Conservation (phyloP, 2,329 filamentous ascomycete genomes). For the Ophiocordyceps robertsii region DNA sequence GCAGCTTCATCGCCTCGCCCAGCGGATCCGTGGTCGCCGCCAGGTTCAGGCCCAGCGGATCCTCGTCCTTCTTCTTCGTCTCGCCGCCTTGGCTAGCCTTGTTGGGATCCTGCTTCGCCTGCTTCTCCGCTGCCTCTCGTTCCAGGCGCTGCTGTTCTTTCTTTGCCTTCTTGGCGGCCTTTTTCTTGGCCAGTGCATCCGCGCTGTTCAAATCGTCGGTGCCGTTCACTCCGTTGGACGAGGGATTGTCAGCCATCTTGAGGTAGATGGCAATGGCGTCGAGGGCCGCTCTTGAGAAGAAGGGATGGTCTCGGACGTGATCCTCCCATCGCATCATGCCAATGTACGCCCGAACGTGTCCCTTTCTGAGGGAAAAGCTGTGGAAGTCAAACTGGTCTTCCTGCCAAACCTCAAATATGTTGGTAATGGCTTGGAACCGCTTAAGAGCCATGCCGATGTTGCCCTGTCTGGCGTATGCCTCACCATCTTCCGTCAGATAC, state of each 20-base stretch:
- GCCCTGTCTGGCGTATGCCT: slow-evolving; percentile 71
- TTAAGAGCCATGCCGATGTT: slow-evolving; percentile 82
- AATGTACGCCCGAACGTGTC: slow-evolving; percentile 85
- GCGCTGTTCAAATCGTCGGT: slow-evolving; percentile 34
- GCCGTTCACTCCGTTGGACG: slow-evolving; percentile 50
- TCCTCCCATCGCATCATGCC: slow-evolving; percentile 98
- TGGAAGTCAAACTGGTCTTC: slow-evolving; percentile 99
- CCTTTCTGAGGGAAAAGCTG: slow-evolving; percentile 91
- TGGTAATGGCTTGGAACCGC: slow-evolving; percentile 75
- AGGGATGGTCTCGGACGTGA: slow-evolving; percentile 78
- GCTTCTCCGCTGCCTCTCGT: slow-evolving; percentile 66
- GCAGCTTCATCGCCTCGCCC: slow-evolving; percentile 75
- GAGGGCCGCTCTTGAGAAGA: slow-evolving; percentile 74
- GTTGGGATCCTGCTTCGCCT: slow-evolving; percentile 71
- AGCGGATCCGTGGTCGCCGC: slow-evolving; percentile 72
- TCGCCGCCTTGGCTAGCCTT: slow-evolving; percentile 55
- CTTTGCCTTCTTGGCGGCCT: slow-evolving; percentile 79
- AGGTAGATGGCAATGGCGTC: slow-evolving; percentile 72
- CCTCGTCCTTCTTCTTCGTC: slow-evolving; percentile 76
- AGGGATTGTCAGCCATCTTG: slow-evolving; percentile 61
- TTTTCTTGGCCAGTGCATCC: slow-evolving; percentile 61
- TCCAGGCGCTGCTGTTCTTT: slow-evolving; percentile 55
- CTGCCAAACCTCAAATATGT: slow-evolving; percentile 94
- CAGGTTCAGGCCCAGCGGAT: slow-evolving; percentile 71
- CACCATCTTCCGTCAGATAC: slow-evolving; percentile 91